phyloP scores from a whole-genome alignment of 2,329 filamentous ascomycete species.

The Arthroderma sp. region DNA sequence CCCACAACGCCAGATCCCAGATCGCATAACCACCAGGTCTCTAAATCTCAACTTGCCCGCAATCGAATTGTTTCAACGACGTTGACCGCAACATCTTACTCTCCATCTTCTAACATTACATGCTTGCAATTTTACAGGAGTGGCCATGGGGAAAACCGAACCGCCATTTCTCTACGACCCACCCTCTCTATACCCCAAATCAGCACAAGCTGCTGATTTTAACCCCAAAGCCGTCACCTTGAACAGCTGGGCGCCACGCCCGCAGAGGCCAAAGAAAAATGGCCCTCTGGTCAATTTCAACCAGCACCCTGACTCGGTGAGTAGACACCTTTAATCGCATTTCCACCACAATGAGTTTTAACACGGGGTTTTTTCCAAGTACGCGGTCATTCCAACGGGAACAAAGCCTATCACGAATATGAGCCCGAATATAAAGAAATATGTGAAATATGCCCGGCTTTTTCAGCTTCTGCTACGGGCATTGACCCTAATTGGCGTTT shows the following conservation, averaged over 20 bases:
- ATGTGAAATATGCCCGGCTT: constrained; percentile 57
- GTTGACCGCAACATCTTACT: not conserved
- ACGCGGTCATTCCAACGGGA: constrained; percentile 48
- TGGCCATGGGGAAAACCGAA: constrained; percentile 41
- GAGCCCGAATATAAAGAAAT: constrained; percentile 55
- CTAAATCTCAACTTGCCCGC: not conserved
- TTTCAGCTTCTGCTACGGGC: constrained; percentile 58
- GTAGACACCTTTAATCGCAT: constrained; percentile 21
- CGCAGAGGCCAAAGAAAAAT: constrained; percentile 50
- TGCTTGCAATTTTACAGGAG: constrained; percentile 3
- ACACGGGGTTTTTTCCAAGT: constrained; percentile 21
- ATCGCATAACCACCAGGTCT: not conserved
- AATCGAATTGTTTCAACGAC: not conserved
- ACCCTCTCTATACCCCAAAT: constrained; percentile 42
- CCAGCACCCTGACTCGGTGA: constrained; percentile 65
- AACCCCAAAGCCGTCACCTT: constrained; percentile 79
- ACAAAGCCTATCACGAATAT: constrained; percentile 53
- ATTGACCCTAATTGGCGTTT: constrained; percentile 54
- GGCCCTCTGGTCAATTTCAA: constrained; percentile 76
- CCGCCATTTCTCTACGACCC: constrained; percentile 65
- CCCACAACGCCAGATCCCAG: not conserved
- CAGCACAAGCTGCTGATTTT: constrained; percentile 47
- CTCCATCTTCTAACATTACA: not conserved
- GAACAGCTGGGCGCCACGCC: constrained; percentile 57
- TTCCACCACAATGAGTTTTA: not conserved